These are phyloP conservation scores for Microstegium vimineum DNA, from an alignment of 176 grass and related monocot species.

Conservation along the genomic window DNA sequence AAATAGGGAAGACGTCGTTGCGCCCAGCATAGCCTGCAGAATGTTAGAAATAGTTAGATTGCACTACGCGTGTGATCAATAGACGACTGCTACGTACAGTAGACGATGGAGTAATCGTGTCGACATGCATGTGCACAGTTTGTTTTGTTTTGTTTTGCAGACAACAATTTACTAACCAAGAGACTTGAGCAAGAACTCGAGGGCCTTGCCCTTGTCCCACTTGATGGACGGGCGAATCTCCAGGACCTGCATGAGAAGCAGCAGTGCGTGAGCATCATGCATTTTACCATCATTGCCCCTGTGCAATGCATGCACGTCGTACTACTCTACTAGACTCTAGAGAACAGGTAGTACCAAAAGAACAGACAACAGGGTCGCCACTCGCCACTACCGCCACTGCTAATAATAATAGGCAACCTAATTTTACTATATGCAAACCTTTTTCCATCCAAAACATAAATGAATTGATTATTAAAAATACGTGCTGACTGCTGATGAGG, in stretches of 20 bases:
- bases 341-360: neutral
- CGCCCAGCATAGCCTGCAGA: constrained; percentile 51
- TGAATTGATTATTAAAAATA: neutral
- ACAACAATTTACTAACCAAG: constrained; percentile 44
- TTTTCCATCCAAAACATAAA: neutral
- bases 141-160: neutral
- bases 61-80: too few species aligned
- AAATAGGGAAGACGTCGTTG: constrained; percentile 61
- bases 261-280: neutral
- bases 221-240: constrained; percentile 82
- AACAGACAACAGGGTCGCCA: neutral
- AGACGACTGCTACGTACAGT: neutral
- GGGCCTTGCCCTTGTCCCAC: constrained; percentile 90
- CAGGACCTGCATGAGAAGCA: constrained; percentile 42
- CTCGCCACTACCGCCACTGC: neutral
- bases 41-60: neutral
- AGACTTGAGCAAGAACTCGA: constrained; percentile 67
- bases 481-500: too few species aligned
- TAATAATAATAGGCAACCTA: neutral
- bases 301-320: neutral
- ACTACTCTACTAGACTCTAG: too few species aligned
- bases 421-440: neutral
- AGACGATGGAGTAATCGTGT: neutral
- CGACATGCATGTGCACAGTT: neutral
- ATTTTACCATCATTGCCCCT: neutral